Evolutionary conservation across 2,329 filamentous ascomycete genomes (phyloP).

Genomic region (Neoarthrinium moseri): DNA sequence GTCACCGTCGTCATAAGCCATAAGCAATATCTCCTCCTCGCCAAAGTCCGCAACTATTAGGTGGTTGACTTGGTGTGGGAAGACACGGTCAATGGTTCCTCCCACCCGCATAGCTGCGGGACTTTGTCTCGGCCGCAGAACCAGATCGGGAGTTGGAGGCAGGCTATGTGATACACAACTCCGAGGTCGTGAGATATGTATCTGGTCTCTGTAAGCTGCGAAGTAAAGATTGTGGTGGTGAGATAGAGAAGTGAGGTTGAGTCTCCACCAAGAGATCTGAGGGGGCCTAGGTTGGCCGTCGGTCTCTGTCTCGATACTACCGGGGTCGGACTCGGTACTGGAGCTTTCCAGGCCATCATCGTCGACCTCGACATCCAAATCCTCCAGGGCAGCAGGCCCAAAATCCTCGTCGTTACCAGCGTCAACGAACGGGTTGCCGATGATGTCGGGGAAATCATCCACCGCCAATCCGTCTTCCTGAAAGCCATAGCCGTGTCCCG

Average conservation of each 20-base stretch:
- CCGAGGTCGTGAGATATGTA: conserved; percentile 56
- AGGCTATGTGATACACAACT: conserved; percentile 47
- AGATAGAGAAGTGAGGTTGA: conserved; percentile 59
- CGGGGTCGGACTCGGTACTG: conserved; percentile 1
- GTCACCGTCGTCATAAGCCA: conserved; percentile 74
- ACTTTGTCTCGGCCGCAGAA: conserved; percentile 44
- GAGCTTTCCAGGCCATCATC: conserved; percentile 10
- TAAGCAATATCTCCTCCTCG: conserved; percentile 64
- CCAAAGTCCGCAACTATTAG: conserved; percentile 69
- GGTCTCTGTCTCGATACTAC: background rate
- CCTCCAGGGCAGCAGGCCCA: background rate
- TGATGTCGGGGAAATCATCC: background rate
- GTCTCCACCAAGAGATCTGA: conserved; percentile 38
- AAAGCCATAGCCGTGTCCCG: background rate
- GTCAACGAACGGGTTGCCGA: background rate
- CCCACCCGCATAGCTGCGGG: conserved; percentile 36
- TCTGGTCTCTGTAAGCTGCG: conserved; percentile 53
- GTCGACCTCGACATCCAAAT: background rate
- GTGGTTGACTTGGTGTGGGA: conserved; percentile 67
- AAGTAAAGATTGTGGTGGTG: conserved; percentile 63
- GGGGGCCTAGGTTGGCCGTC: conserved; percentile 14
- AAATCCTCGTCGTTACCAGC: background rate
- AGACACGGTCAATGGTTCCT: conserved; percentile 51
- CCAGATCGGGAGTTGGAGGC: conserved; percentile 44
- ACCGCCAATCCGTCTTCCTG: background rate